A percentile compares a stretch with the other conserved stretches of the same genome.
Evolutionary conservation across 768 basidiomycete genomes (phyloP).

Genomic region (Mrakia frigida): DNA sequence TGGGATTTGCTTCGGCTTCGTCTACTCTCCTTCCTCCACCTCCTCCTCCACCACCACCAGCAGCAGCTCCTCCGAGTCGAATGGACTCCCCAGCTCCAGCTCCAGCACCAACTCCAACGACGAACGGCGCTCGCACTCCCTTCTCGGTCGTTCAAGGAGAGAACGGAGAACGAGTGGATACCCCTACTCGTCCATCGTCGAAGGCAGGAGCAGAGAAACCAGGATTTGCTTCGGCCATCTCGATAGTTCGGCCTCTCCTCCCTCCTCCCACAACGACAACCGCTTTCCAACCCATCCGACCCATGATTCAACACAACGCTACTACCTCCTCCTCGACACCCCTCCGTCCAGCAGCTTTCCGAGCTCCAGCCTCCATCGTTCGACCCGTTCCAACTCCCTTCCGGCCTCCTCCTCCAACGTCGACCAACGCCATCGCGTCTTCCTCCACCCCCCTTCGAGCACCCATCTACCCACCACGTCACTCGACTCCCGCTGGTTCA

Average conservation of each 20-base stretch:
- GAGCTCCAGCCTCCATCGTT: neutral
- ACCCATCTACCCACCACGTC: neutral
- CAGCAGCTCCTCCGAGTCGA: neutral
- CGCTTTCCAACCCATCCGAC: neutral
- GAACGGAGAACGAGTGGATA: neutral
- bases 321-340: neutral
- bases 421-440: neutral
- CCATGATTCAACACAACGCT: neutral
- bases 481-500: neutral
- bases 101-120: neutral
- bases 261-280: neutral
- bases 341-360: slow-evolving; percentile 11
- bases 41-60: neutral
- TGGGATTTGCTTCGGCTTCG: neutral
- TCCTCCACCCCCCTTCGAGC: neutral
- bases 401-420: neutral
- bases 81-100: neutral
- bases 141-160: neutral
- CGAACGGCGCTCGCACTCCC: neutral
- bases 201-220: neutral
- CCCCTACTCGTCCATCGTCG: neutral
- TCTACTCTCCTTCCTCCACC: neutral
- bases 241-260: neutral
- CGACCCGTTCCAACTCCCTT: neutral
- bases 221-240: neutral